phyloP scores from a whole-genome alignment of 108 stramenopile species.

The Chaetoceros muelleri region DNA sequence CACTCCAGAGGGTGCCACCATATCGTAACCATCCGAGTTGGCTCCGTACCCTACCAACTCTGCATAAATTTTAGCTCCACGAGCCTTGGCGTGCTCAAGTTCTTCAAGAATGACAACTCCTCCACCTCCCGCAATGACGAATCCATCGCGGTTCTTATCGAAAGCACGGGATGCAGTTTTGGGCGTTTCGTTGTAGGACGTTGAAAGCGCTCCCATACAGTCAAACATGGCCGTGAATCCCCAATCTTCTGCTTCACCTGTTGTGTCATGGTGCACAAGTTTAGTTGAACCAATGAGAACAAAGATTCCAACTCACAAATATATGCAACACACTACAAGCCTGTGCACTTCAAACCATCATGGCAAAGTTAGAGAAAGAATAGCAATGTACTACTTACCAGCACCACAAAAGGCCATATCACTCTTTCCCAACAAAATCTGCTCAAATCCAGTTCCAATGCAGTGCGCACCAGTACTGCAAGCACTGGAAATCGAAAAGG shows the following conservation, averaged over 20 bases:
- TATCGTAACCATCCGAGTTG: constrained; percentile 98
- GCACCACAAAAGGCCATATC: constrained; percentile 89
- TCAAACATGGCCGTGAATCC: constrained; percentile 90
- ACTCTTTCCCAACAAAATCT: constrained; percentile 79
- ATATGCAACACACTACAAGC: neutral
- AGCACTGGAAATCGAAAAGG: constrained; percentile 76
- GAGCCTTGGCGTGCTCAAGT: constrained; percentile 90
- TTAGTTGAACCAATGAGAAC: neutral
- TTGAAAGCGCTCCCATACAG: constrained; percentile 93
- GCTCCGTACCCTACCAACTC: constrained; percentile 95
- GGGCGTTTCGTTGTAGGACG: constrained; percentile 84
- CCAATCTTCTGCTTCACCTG: constrained; percentile 83
- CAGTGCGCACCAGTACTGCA: constrained; percentile 91
- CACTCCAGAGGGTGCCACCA: constrained; percentile 95
- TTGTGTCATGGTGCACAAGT: too few relatives aligned
- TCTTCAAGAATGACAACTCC: constrained; percentile 95
- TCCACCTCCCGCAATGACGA: constrained; percentile 98
- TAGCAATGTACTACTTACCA: too few relatives aligned
- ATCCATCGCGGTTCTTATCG: constrained; percentile 94
- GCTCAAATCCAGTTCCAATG: constrained; percentile 88
- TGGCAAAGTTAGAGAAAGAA: too few relatives aligned
- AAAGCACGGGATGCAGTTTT: constrained; percentile 87
- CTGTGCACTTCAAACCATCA: neutral
- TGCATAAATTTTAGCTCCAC: constrained; percentile 94
- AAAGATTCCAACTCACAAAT: constrained; percentile 3